Evolutionary conservation across 805 yeast species (phyloP), one percentile per base, ranked within the genome.

Genomic region (Candida dajiaensis): DNA sequence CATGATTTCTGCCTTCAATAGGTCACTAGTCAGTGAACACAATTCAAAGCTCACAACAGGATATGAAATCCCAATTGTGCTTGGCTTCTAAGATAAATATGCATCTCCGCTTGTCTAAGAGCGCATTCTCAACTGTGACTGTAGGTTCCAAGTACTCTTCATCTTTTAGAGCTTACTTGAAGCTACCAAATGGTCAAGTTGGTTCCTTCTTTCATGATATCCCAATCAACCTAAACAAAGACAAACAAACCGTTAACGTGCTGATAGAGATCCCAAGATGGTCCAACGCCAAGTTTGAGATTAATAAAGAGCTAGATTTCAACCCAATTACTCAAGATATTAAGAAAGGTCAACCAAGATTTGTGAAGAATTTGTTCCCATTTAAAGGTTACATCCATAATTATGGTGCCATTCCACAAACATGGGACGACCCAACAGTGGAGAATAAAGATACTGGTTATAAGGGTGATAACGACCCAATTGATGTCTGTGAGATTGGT

Each of bases 381-480:
- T 81, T 76, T 63, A 83, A 83, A 55, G 96, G 96, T 1, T 87
- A 86, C 64, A 83, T 88, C 46, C 90, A 83, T 65, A 88, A 88
- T 67, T 88, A 88, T 62, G 95, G 96, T 40, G 92, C 95, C 3
- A 72, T 87, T 56, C 90, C 95, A 16, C 95, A 87, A 70, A 92
- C 98, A 4, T 92, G 98, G 98, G 99, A 92, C 68, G 95, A 94
- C 62, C 95, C 95, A n/a, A 78, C 83, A 48, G 71, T 70, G 44
- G 52, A 46, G 67, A 49, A 74, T 69, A 61, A 76, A 74, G 52
- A 55, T 21, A 58, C 59, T 7, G 66, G 65, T 4, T 65, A 76
- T 31, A 67, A 68, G 50, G 99, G 99, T 50, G 99, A 92, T 69
- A 87, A 89, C 62, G 99, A 92, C 67, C 99, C 99, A 4, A 70